A percentile compares a stretch with the other conserved stretches of the same genome.
phyloP scores from a whole-genome alignment of 108 stramenopile genomes.

The Stephanodiscus minutulus region DNA sequence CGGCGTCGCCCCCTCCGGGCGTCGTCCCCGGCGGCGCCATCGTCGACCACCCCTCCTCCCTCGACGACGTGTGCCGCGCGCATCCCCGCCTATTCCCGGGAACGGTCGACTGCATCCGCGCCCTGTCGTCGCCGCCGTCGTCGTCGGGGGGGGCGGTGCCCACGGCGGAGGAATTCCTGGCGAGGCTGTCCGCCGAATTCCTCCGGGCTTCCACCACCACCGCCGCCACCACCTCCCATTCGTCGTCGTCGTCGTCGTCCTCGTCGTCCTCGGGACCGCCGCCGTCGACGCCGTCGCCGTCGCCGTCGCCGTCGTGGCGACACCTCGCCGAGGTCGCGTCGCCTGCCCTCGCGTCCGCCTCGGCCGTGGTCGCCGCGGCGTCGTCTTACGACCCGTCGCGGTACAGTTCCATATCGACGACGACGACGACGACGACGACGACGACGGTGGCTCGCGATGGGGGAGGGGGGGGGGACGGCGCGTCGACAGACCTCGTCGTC shows the following conservation, averaged over 20 bases:
- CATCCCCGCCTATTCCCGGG: slow-evolving; percentile 14
- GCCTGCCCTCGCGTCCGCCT: neutral
- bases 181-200: slow-evolving; percentile 1
- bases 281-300: neutral
- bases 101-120: slow-evolving; percentile 8
- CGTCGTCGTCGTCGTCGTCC: neutral
- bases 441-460: neutral
- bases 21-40: neutral
- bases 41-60: slow-evolving; percentile 2
- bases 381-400: slow-evolving; percentile 1
- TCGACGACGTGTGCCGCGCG: slow-evolving; percentile 2
- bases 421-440: neutral
- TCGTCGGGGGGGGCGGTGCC: neutral
- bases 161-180: slow-evolving; percentile 16
- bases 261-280: neutral
- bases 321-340: neutral
- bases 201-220: neutral
- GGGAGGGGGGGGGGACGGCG: neutral
- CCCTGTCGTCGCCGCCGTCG: slow-evolving; percentile 3
- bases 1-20: neutral
- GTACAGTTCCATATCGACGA: neutral
- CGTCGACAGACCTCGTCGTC: no score
- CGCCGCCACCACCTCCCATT: no score
- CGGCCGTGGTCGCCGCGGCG: slow-evolving; percentile 1
- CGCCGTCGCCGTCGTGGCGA: neutral